These are phyloP conservation scores for Diaporthe vexans DNA, from an alignment of 2,329 filamentous ascomycete species.

Conservation along the genomic window DNA sequence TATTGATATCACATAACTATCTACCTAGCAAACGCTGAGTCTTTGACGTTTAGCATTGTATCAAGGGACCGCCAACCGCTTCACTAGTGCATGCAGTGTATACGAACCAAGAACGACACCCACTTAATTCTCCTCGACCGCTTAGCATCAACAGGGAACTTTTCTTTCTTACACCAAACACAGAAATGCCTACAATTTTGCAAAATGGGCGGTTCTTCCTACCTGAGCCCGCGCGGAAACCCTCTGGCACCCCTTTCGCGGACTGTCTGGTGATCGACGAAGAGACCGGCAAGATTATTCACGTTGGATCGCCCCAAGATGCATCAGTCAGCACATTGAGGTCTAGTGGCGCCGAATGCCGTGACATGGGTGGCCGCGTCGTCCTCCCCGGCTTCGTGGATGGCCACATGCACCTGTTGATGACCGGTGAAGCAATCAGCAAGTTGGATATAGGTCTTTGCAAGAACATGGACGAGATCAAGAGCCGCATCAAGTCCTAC, in stretches of 20 bases:
- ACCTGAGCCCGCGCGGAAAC: not conserved
- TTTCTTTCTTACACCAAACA: not conserved
- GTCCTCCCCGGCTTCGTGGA: conserved; percentile 69
- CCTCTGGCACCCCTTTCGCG: not conserved
- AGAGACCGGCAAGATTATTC: not conserved
- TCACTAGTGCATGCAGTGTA: too few species aligned
- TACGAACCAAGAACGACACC: not conserved
- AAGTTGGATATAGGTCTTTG: conserved; percentile 64
- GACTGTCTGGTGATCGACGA: not conserved
- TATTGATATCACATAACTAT: too few species aligned
- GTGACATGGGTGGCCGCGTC: conserved; percentile 54
- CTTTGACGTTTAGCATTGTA: too few species aligned
- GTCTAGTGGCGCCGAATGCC: not conserved
- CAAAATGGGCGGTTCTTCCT: not conserved
- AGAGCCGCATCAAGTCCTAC: conserved; percentile 58
- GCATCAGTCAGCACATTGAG: not conserved
- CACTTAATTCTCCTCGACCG: not conserved
- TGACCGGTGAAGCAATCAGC: conserved; percentile 66
- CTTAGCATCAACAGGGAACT: not conserved
- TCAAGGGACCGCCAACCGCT: too few species aligned
- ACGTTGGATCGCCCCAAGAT: not conserved
- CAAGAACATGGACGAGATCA: conserved; percentile 63
- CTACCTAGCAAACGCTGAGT: too few species aligned
- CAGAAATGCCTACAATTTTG: not conserved
- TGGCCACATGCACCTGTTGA: conserved; percentile 69